Evolutionary conservation across 1,139 yeast genomes (phyloP), one percentile per base, ranked within the genome.

Genomic region (Hyphopichia khmerensis): DNA sequence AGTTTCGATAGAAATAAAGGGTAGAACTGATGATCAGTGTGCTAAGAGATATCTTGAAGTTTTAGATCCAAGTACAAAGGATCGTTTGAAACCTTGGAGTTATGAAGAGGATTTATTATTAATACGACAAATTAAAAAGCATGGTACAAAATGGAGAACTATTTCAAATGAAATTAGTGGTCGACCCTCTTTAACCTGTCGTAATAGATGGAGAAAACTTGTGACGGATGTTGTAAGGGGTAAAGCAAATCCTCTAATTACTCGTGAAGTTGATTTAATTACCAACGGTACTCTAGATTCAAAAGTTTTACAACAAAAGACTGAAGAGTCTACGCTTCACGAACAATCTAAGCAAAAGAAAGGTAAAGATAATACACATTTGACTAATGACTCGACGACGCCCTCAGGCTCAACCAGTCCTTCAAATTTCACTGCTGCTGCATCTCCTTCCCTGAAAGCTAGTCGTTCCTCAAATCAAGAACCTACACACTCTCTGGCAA

Each of bases 11-110:
- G 83, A 79, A 41, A 86, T 90, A 11, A 77, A 80, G 1, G 96
- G 96, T 3, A 72, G 98, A 55, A 91, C 96, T 1, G 96, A 90
- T 58, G 97, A 90, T 61, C 98, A 91, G 65, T 91, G 97, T 66
- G 89, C 96, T 2, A 91, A 91, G 57, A 67, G 98, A 51, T 91
- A 89, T 60, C 81, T 85, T 17, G 98, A 91, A 56, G 96, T 90
- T 1, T 65, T 91, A 45, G 95, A 88, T 52, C 97, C 97, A 2
- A 76, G 65, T 52, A 84, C 93, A 4, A 81, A 83, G 45, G 90
- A 87, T 52, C 67, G 97, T 41, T 69, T 89, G 38, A 77, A 88
- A 50, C 84, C 87, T 4, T 91, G 98, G 98, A 71, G 81, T 0
- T 57, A 75, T 33, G 88, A 82, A 13, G 97, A 91, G 57, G 97